phyloP scores from a whole-genome alignment of 208 protist species.

The Trypanosomatidae sp. region DNA sequence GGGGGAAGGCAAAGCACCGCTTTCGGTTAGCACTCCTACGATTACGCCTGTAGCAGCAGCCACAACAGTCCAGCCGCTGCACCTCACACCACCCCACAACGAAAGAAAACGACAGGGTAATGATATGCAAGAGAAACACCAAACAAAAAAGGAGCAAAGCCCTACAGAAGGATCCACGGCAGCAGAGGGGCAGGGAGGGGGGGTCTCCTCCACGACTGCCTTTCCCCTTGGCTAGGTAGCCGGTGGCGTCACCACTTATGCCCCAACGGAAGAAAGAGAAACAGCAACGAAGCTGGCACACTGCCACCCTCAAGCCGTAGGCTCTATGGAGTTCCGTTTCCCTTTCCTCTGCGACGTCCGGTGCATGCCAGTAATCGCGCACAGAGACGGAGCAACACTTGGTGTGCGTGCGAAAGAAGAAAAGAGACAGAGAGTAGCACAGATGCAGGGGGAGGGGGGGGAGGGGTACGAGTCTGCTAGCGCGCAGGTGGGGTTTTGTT shows the following conservation, averaged over 20 bases:
- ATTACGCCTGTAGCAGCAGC: background rate
- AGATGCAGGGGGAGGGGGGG: background rate
- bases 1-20: background rate
- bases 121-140: background rate
- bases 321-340: background rate
- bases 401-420: background rate
- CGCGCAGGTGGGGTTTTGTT: background rate
- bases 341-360: background rate
- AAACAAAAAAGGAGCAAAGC: background rate
- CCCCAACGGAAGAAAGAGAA: background rate
- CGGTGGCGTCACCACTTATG: background rate
- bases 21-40: background rate
- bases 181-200: background rate
- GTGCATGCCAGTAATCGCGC: background rate
- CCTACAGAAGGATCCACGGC: no score
- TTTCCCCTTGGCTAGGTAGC: no score
- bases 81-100: no score
- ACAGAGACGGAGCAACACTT: background rate
- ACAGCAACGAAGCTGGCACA: background rate
- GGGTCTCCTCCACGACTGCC: background rate
- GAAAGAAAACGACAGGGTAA: background rate
- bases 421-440: background rate
- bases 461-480: background rate
- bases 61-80: background rate
- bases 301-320: background rate